Percentiles rank a stretch among this genome's conserved stretches.
phyloP scores from a whole-genome alignment of 2,329 filamentous ascomycete species.

The Chaetothyriales sp. region DNA sequence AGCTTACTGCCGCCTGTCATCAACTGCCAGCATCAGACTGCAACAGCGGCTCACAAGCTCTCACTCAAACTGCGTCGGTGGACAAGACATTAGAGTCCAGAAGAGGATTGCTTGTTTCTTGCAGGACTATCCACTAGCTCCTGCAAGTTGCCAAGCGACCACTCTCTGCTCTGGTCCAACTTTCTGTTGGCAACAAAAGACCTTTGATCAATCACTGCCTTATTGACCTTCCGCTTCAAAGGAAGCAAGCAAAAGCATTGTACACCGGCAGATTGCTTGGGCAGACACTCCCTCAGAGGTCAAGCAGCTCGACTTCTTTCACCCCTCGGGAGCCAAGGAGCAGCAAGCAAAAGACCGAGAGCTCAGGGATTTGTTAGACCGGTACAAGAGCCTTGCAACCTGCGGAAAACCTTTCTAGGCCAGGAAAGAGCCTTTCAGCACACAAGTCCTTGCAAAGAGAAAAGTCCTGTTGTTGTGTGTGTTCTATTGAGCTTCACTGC shows the following conservation, averaged over 20 bases:
- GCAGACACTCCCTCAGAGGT: background rate
- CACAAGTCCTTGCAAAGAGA: background rate
- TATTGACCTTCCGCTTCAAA: background rate
- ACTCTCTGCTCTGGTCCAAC: background rate
- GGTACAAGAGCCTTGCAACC: background rate
- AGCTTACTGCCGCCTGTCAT: conserved; percentile 5
- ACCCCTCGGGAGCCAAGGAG: background rate
- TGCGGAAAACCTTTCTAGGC: background rate
- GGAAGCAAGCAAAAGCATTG: conserved; percentile 1
- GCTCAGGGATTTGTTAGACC: background rate
- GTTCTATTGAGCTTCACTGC: background rate
- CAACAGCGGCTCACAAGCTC: conserved; percentile 1
- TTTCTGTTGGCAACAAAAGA: background rate
- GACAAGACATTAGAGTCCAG: conserved; percentile 6
- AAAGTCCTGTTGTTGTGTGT: background rate
- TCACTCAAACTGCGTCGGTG: conserved; percentile 9
- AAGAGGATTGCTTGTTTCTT: conserved; percentile 1
- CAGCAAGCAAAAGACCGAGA: background rate
- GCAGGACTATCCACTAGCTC: background rate
- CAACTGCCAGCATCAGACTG: conserved; percentile 5
- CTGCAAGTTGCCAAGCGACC: background rate
- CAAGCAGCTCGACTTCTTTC: background rate
- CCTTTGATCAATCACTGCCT: background rate
- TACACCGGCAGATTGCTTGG: background rate
- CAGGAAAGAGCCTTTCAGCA: conserved; percentile 2